Conservation (phyloP, 208 protist species). For the Crithidia acanthocephali region DNA sequence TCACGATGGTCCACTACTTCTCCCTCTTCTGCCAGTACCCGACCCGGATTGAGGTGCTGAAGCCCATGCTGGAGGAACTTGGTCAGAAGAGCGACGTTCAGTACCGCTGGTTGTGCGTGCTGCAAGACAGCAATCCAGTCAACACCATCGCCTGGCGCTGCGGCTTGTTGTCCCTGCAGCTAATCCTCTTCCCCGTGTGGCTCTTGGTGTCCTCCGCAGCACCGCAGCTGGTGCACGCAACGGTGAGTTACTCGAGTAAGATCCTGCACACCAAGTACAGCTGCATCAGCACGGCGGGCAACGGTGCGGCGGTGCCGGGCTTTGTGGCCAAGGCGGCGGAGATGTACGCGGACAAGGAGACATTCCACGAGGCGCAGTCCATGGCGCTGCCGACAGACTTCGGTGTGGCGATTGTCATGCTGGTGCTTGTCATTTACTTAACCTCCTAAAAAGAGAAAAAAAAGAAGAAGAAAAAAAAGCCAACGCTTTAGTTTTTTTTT, state of each 20-base stretch:
- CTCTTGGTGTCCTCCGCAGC: conserved; percentile 56
- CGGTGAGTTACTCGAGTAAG: conserved; percentile 59
- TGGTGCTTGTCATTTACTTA: conserved; percentile 62
- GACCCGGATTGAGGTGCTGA: conserved; percentile 40
- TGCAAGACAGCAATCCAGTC: conserved; percentile 44
- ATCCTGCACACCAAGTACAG: conserved; percentile 80
- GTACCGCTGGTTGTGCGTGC: conserved; percentile 54
- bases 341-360: conserved; percentile 38
- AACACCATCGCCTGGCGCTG: conserved; percentile 59
- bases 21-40: conserved; percentile 79
- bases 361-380: conserved; percentile 64
- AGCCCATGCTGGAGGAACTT: conserved; percentile 57
- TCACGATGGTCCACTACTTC: conserved; percentile 87
- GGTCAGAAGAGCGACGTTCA: conserved; percentile 52
- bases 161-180: conserved; percentile 50
- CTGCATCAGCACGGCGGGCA: conserved; percentile 43
- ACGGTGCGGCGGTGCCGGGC: conserved; percentile 29
- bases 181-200: conserved; percentile 72
- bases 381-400: conserved; percentile 67
- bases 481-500: no score
- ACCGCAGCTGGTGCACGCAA: conserved; percentile 82
- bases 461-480: neutral
- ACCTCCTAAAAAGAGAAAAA: conserved; percentile 28
- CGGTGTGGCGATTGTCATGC: conserved; percentile 51
- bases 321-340: conserved; percentile 53